phyloP scores from a whole-genome alignment of 2,329 filamentous ascomycete species.

The Botrytis medusae region DNA sequence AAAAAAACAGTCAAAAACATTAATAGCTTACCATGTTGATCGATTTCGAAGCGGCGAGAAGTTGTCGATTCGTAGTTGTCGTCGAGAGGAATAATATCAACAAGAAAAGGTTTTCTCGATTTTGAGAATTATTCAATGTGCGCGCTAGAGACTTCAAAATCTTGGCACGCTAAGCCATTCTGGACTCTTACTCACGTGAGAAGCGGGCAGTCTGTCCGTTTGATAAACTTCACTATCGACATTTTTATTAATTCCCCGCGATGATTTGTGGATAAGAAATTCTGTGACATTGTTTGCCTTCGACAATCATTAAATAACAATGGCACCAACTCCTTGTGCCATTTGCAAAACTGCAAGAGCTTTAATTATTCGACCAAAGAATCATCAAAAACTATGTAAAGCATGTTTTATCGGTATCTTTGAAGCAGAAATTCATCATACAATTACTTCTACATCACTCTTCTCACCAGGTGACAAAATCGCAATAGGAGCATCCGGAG shows the following conservation, averaged over 20 bases:
- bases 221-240: slow-evolving; percentile 23
- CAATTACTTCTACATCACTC: slow-evolving; percentile 76
- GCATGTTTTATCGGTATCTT: slow-evolving; percentile 84
- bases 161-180: slow-evolving; percentile 29
- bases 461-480: slow-evolving; percentile 83
- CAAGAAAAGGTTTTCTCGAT: slow-evolving; percentile 31
- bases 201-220: slow-evolving; percentile 20
- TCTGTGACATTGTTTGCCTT: not conserved
- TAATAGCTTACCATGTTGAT: slow-evolving; percentile 62
- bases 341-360: slow-evolving; percentile 76
- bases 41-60: slow-evolving; percentile 44
- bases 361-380: slow-evolving; percentile 90
- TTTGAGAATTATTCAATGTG: slow-evolving; percentile 24
- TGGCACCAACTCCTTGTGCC: slow-evolving; percentile 77
- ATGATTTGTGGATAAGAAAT: slow-evolving; percentile 3
- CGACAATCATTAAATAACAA: slow-evolving; percentile 18
- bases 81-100: slow-evolving; percentile 29
- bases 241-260: slow-evolving; percentile 20
- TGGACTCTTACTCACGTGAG: not conserved
- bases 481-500: slow-evolving; percentile 93
- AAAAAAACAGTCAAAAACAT: slow-evolving; percentile 36
- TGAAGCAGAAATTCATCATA: slow-evolving; percentile 91
- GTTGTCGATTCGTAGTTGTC: slow-evolving; percentile 28
- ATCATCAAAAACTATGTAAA: slow-evolving; percentile 90
- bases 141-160: slow-evolving; percentile 28